A percentile compares a stretch with the other conserved stretches of the same genome.
phyloP scores from a whole-genome alignment of 352 stramenopile species.

The Thalassiosira delicatula region DNA sequence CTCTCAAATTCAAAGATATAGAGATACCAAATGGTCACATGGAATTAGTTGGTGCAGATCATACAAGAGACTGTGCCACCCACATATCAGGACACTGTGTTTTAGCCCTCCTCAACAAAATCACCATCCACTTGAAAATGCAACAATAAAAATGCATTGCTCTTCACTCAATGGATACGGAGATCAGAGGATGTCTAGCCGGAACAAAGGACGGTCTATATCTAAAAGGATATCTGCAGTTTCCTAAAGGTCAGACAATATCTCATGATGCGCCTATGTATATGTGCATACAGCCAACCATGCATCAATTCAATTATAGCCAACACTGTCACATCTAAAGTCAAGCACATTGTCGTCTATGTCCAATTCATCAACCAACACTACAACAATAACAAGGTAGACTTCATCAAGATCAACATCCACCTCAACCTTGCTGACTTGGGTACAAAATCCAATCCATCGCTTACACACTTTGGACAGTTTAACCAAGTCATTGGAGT shows the following conservation, averaged over 20 bases:
- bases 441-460: constrained; percentile 29
- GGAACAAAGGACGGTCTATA: not conserved
- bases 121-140: not conserved
- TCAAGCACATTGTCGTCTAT: constrained; percentile 36
- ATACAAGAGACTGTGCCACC: constrained; percentile 22
- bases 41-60: constrained; percentile 15
- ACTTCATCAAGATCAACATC: constrained; percentile 12
- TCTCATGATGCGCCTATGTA: no score
- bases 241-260: no score
- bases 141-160: constrained; percentile 1
- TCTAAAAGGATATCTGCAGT: no score
- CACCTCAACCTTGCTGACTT: constrained; percentile 26
- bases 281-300: constrained; percentile 42
- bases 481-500: constrained; percentile 28
- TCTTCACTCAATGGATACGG: constrained; percentile 12
- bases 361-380: constrained; percentile 21
- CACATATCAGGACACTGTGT: not conserved
- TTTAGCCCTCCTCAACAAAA: not conserved
- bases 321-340: constrained; percentile 15
- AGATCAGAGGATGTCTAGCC: not conserved
- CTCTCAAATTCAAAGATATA: constrained; percentile 21
- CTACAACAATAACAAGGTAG: not conserved
- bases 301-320: constrained; percentile 29
- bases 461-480: constrained; percentile 1
- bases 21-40: constrained; percentile 24